Conservation (phyloP, 1,139 yeast species). For the Kodamaea suecica region DNA sequence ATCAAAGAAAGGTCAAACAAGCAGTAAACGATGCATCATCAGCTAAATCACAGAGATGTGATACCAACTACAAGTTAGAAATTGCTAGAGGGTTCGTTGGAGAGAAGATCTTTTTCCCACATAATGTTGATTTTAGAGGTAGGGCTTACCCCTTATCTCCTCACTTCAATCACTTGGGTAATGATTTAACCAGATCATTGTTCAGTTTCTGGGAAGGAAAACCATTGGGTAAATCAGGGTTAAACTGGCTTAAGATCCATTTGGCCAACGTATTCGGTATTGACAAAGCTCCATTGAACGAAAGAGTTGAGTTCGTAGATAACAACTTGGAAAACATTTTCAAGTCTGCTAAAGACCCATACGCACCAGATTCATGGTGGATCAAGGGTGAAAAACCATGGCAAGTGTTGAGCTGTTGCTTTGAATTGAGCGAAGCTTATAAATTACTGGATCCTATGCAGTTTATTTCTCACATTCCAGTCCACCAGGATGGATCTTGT, state of each 20-base stretch:
- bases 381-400: slow-evolving; percentile 86
- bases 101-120: slow-evolving; percentile 90
- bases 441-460: slow-evolving; percentile 70
- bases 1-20: slow-evolving; percentile 59
- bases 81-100: slow-evolving; percentile 91
- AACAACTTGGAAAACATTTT: slow-evolving; percentile 59
- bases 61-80: slow-evolving; percentile 86
- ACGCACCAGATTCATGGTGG: slow-evolving; percentile 70
- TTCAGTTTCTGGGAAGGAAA: slow-evolving; percentile 88
- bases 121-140: slow-evolving; percentile 91
- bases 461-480: slow-evolving; percentile 77
- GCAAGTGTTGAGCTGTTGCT: slow-evolving; percentile 87
- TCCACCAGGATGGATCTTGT: slow-evolving; percentile 97
- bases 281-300: slow-evolving; percentile 77
- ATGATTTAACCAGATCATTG: slow-evolving; percentile 84
- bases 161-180: slow-evolving; percentile 76
- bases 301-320: slow-evolving; percentile 71
- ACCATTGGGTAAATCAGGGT: slow-evolving; percentile 69
- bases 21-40: slow-evolving; percentile 60
- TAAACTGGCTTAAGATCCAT: slow-evolving; percentile 88
- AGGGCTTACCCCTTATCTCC: slow-evolving; percentile 95
- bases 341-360: slow-evolving; percentile 72
- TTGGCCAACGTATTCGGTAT: slow-evolving; percentile 84
- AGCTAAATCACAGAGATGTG: slow-evolving; percentile 86
- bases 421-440: slow-evolving; percentile 73